Evolutionary conservation across 352 stramenopile genomes (phyloP), one percentile per base, ranked within the genome.

Genomic region (Discostella stelligera): DNA sequence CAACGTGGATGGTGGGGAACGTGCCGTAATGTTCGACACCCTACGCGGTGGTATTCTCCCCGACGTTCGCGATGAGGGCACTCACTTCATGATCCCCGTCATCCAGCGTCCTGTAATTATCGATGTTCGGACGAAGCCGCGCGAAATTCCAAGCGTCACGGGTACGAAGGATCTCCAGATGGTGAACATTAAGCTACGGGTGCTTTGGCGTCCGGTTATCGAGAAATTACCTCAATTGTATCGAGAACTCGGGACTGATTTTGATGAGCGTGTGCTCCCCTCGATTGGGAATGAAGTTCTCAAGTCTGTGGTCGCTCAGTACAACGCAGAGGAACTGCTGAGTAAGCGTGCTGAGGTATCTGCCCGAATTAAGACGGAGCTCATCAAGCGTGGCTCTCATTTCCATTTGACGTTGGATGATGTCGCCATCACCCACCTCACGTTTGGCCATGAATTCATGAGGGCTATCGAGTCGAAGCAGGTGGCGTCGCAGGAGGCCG

Each of bases 161-260:
- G 88, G 97, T 80, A 99, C 98, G 20, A 99, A 99, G 91, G 98
- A 99, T 93, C 88, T 99, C 79, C 98, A 99, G 89, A 99, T 98
- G 91, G 98, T 99, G 37, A 99, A 99, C 90, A 98, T 99, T 83
- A 98, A 97, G 79, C 89, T 99, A 61, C 94, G 97, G 91, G 96
- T 98, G 56, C 93, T 96, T 32, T 95, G 96, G 82, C 89, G 95
- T 77, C 98, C 98, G 48, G 90, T 98, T 59, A 91, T 96, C 63
- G 92, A 98, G 27, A 90, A 98, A 60, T 85, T 99, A 30, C 95
- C 97, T 32, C 89, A 94, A 64, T 98, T 99, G 71, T 99, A 98
- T 82, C 88, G 94, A 66, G 95, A 98, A 87, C 96, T 99, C 76
- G 97, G 97, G 66, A 85, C 91, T 0, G 97, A 99, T 74, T 99